Conservation (phyloP, 192 early-diverging fungal species). For the Podila verticillata region DNA sequence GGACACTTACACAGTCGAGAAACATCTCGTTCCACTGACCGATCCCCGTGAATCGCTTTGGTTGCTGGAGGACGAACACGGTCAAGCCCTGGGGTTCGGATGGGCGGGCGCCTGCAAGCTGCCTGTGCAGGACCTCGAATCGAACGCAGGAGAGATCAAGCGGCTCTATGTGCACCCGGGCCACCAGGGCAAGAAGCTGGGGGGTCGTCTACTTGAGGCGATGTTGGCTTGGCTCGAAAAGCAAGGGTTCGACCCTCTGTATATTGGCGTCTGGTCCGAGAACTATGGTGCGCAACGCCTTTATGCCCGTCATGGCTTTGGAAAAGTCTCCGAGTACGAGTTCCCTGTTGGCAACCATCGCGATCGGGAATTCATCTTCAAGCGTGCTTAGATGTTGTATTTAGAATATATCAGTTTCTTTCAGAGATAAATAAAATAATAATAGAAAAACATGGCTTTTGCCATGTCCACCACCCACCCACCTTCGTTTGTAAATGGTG, state of each 20-base stretch:
- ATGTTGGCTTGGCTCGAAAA: constrained; percentile 32
- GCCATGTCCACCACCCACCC: no score
- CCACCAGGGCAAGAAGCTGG: constrained; percentile 39
- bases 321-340: constrained; percentile 23
- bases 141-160: constrained; percentile 43
- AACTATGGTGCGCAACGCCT: constrained; percentile 43
- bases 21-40: constrained; percentile 24
- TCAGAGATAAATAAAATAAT: no score
- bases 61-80: constrained; percentile 35
- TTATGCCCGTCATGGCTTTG: constrained; percentile 31
- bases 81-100: constrained; percentile 28
- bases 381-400: constrained; percentile 10
- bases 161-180: constrained; percentile 39
- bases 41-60: constrained; percentile 38
- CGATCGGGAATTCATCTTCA: constrained; percentile 45
- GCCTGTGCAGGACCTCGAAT: constrained; percentile 20
- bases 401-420: no score
- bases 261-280: constrained; percentile 48
- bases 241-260: constrained; percentile 15
- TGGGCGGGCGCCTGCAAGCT: constrained; percentile 44
- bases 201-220: constrained; percentile 10
- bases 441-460: no score
- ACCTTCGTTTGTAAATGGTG: no score
- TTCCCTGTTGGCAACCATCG: constrained; percentile 24
- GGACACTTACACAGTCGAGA: constrained; percentile 34